Evolutionary conservation across 345 rosid genomes (phyloP), one percentile per base, ranked within the genome.

Genomic region (Syzygium aromaticum): DNA sequence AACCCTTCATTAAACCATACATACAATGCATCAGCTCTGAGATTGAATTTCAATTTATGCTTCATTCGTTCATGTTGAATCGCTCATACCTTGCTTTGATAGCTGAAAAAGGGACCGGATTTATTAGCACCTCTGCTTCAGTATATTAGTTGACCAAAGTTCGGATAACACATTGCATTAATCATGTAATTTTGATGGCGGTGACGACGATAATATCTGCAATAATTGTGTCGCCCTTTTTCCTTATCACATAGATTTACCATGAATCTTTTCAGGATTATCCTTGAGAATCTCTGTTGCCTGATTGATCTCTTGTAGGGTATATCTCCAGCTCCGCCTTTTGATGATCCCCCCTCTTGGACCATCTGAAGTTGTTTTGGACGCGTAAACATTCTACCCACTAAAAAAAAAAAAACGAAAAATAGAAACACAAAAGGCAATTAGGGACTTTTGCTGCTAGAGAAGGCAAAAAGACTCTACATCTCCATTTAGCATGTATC

Each of bases 181-280:
- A 33, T 19, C 3, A 9, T 19, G 80, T 33, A 17, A 73, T 33
- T 1, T 22, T 33, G 4, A 33, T 73, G 80, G 25, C 25, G 25
- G 77, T 5, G 21, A 12, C 6, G 13, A 0, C 13, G 11, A 3
- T 9, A 67, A 67, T 33, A 64, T 30, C 12, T 6, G 11, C 1
- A 0, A 30, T 30, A 17, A 6, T 0, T 17, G 4, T 16, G 21
- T 33, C 5, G 5, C 23, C 11, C 8, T 54, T 54, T 9, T 21
- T 54, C 23, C 8, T 54, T 54, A 54, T 54, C 9, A 21, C 27
- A 4, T 22, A 33, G 6, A 73, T 73, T 4, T 33, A 3, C 6
- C 49, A 1, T 17, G 25, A 17, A 73, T 33, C 25, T 19, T 17
- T 8, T 73, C 1, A 2, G 25, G 14, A 33, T 73, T 33, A 73